Evolutionary conservation across 805 yeast species (phyloP).

Genomic region (Trichomonascus vanleenenianus): DNA sequence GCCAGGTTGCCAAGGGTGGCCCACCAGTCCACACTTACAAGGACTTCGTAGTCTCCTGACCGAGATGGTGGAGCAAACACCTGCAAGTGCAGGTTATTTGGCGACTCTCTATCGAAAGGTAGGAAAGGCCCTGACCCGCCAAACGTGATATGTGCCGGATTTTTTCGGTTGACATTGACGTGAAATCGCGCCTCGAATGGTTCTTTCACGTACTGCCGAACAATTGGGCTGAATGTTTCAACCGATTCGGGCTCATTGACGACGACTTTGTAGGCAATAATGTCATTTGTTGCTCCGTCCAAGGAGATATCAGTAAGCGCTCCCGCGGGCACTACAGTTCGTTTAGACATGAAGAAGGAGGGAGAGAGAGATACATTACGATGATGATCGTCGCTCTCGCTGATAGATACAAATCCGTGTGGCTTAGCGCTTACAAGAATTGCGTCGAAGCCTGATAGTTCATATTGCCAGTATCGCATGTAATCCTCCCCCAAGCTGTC

Average conservation of each 20-base stretch:
- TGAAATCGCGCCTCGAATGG: constrained; percentile 16
- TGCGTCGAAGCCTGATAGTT: not conserved
- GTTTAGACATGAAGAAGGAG: not conserved
- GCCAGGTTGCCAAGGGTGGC: constrained; percentile 62
- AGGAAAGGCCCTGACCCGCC: constrained; percentile 15
- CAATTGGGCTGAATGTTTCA: constrained; percentile 5
- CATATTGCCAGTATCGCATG: too few relatives aligned
- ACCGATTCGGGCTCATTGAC: not conserved
- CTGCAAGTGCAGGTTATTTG: constrained; percentile 9
- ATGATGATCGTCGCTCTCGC: not conserved
- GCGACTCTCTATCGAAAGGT: constrained; percentile 5
- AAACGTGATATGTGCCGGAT: constrained; percentile 4
- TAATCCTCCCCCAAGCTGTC: too few relatives aligned
- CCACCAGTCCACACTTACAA: constrained; percentile 39
- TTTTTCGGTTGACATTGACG: constrained; percentile 9
- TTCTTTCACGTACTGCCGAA: constrained; percentile 12
- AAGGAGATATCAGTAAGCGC: not conserved
- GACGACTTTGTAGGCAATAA: constrained; percentile 6
- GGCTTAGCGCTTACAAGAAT: not conserved
- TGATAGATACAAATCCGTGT: not conserved
- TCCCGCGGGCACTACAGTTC: not conserved
- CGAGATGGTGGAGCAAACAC: constrained; percentile 8
- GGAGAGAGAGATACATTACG: not conserved
- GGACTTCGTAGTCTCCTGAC: not conserved
- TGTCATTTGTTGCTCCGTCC: constrained; percentile 2